Percentiles rank a stretch among this genome's conserved stretches.
These are phyloP conservation scores for Helenozyma baotianmanensis DNA, from an alignment of 805 yeast species.

Conservation along the genomic window DNA sequence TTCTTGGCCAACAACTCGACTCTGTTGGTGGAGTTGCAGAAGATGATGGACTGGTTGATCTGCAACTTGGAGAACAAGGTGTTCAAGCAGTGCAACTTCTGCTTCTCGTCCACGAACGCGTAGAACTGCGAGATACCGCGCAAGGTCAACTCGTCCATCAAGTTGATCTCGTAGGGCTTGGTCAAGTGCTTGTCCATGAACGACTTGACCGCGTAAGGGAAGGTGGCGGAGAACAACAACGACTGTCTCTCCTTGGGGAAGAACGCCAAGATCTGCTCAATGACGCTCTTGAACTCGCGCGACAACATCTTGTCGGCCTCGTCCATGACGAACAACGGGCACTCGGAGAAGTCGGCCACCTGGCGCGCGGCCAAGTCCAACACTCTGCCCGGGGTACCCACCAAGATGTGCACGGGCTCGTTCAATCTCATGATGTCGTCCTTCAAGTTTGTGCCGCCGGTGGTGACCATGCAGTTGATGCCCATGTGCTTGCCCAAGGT, in stretches of 20 bases:
- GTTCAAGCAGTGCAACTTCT: slow-evolving; percentile 92
- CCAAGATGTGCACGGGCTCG: slow-evolving; percentile 90
- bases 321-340: slow-evolving; percentile 91
- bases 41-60: slow-evolving; percentile 93
- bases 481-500: slow-evolving; percentile 93
- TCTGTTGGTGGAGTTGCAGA: slow-evolving; percentile 94
- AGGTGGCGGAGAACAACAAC: slow-evolving; percentile 88
- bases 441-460: slow-evolving; percentile 92
- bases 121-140: slow-evolving; percentile 96
- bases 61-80: slow-evolving; percentile 91
- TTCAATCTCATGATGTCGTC: slow-evolving; percentile 92
- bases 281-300: slow-evolving; percentile 80
- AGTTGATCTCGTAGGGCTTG: slow-evolving; percentile 91
- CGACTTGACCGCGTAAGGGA: slow-evolving; percentile 88
- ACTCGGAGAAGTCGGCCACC: slow-evolving; percentile 80
- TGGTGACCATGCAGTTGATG: slow-evolving; percentile 92
- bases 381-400: slow-evolving; percentile 97
- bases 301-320: slow-evolving; percentile 97
- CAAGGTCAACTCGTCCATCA: slow-evolving; percentile 95
- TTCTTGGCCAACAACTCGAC: slow-evolving; percentile 94
- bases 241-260: slow-evolving; percentile 74
- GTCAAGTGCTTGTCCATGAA: slow-evolving; percentile 88
- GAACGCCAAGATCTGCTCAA: slow-evolving; percentile 78
- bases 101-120: slow-evolving; percentile 97
- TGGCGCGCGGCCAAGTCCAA: slow-evolving; percentile 87